Percentiles rank a stretch among this genome's conserved stretches.
Conservation (phyloP, 495 filamentous ascomycete species). For the Penicillium samsonianum region DNA sequence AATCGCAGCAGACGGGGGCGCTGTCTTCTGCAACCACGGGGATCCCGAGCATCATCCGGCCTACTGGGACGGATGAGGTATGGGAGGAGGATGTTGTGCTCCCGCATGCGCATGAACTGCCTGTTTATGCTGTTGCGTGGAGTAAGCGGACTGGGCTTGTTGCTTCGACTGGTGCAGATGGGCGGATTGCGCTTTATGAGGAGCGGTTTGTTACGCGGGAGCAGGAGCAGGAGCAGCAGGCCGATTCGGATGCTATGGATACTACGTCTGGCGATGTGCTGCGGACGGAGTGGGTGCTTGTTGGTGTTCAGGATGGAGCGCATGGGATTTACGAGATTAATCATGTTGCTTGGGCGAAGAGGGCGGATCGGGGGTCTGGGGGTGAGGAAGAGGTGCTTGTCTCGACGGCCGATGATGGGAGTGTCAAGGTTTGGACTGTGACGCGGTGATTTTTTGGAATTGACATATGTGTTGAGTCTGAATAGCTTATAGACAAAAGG, state of each 20-base stretch:
- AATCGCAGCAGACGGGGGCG: constrained; percentile 26
- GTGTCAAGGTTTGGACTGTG: constrained; percentile 69
- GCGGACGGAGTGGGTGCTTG: constrained; percentile 64
- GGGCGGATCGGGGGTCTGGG: constrained; percentile 39
- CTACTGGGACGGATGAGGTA: constrained; percentile 67
- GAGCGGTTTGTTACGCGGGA: constrained; percentile 46
- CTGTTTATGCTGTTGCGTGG: constrained; percentile 82
- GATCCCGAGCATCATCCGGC: constrained; percentile 80
- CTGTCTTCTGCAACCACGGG: constrained; percentile 36
- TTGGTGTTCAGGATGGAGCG: constrained; percentile 64
- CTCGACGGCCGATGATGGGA: constrained; percentile 79
- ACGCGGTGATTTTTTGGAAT: constrained; percentile 25
- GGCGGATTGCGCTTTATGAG: constrained; percentile 78
- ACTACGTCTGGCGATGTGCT: constrained; percentile 26
- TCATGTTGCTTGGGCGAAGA: constrained; percentile 73
- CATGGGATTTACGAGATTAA: constrained; percentile 95
- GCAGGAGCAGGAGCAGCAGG: constrained; percentile 11
- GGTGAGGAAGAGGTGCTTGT: constrained; percentile 69
- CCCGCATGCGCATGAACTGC: constrained; percentile 72
- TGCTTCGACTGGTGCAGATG: constrained; percentile 84
- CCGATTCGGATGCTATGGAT: constrained; percentile 39
- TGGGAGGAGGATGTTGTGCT: constrained; percentile 75
- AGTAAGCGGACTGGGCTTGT: constrained; percentile 71
- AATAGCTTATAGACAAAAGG: neutral
- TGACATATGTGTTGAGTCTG: neutral